Percentiles rank a stretch among this genome's conserved stretches.
Evolutionary conservation across 108 stramenopile genomes (phyloP).

Genomic region (Skeletonema tropicum): DNA sequence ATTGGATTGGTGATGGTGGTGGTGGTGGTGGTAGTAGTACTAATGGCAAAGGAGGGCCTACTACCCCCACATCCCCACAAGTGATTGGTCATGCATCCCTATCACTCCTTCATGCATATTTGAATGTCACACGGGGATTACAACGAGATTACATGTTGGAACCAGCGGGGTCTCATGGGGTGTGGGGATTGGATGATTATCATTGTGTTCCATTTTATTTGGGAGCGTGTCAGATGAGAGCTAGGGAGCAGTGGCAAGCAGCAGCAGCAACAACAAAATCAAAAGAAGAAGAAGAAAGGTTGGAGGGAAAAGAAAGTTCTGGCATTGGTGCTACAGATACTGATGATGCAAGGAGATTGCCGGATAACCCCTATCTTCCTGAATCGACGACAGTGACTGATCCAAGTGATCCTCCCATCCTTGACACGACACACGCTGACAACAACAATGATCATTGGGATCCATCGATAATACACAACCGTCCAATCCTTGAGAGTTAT

Average conservation of each 20-base stretch:
- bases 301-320: background rate
- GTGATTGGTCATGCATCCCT: slow-evolving; percentile 61
- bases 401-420: no score
- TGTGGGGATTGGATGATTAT: slow-evolving; percentile 98
- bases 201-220: slow-evolving; percentile 95
- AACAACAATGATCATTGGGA: slow-evolving; percentile 45
- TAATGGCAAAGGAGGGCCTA: no score
- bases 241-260: slow-evolving; percentile 49
- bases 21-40: background rate
- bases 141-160: slow-evolving; percentile 93
- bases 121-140: slow-evolving; percentile 74
- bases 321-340: slow-evolving; percentile 18
- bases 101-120: slow-evolving; percentile 70
- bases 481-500: slow-evolving; percentile 30
- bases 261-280: slow-evolving; percentile 22
- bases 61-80: slow-evolving; percentile 27
- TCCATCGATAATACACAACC: slow-evolving; percentile 46
- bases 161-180: slow-evolving; percentile 94
- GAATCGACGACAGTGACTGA: slow-evolving; percentile 4
- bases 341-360: slow-evolving; percentile 26
- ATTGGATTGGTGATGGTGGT: background rate
- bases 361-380: slow-evolving; percentile 37
- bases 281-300: slow-evolving; percentile 9
- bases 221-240: slow-evolving; percentile 88
- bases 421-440: slow-evolving; percentile 22